These are phyloP conservation scores for Penicilliopsis zonata DNA, from an alignment of 495 filamentous ascomycete genomes.

Conservation along the genomic window DNA sequence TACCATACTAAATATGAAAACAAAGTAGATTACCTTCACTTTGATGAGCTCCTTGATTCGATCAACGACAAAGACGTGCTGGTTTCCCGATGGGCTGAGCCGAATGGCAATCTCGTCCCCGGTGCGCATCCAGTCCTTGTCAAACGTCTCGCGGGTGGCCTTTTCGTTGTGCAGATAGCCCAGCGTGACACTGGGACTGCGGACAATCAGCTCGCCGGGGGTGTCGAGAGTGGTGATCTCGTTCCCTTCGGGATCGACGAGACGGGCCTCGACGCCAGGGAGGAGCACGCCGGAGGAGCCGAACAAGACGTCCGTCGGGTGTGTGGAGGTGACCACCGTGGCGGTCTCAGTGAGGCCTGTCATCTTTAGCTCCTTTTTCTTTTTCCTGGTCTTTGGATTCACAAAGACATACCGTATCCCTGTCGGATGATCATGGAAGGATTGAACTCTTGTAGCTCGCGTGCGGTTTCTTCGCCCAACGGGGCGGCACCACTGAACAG, in stretches of 20 bases:
- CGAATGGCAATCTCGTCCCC: conserved; percentile 73
- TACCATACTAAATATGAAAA: too few species aligned
- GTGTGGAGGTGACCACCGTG: conserved; percentile 59
- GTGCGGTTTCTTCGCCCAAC: conserved; percentile 64
- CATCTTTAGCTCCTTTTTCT: neutral
- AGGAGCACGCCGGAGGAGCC: conserved; percentile 65
- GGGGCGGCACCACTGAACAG: conserved; percentile 80
- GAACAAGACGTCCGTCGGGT: conserved; percentile 52
- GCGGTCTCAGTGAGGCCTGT: conserved; percentile 69
- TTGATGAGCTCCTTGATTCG: conserved; percentile 93
- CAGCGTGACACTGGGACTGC: conserved; percentile 63
- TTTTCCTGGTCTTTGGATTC: neutral
- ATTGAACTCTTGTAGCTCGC: conserved; percentile 50
- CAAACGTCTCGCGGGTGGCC: conserved; percentile 70
- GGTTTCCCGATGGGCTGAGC: conserved; percentile 47
- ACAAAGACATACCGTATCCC: conserved; percentile 57
- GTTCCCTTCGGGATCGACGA: conserved; percentile 60
- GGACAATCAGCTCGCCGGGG: conserved; percentile 69
- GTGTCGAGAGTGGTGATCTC: conserved; percentile 68
- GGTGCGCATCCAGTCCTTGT: conserved; percentile 71
- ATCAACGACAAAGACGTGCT: conserved; percentile 78
- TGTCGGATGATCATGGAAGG: conserved; percentile 60
- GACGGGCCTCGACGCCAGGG: conserved; percentile 52
- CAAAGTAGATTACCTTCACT: conserved; percentile 53
- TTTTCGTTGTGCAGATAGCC: conserved; percentile 81